Conservation (phyloP, 2,329 filamentous ascomycete genomes). For the Penicillium crustosum region DNA sequence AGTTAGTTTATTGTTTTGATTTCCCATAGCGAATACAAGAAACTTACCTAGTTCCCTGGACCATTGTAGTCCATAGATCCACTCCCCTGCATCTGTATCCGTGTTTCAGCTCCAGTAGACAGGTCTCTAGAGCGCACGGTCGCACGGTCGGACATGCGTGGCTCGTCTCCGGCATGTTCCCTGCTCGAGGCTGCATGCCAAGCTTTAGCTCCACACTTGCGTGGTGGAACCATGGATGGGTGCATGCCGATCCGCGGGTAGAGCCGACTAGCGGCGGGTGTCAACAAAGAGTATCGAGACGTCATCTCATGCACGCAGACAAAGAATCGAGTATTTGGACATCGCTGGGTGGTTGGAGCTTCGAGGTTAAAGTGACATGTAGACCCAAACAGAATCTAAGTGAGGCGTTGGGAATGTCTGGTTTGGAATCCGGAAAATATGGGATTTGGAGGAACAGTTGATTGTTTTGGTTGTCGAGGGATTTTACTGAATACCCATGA, state of each 20-base stretch:
- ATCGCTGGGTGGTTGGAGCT: background rate
- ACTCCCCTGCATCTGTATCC: background rate
- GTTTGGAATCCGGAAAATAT: no score
- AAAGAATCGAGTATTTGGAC: background rate
- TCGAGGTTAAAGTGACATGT: background rate
- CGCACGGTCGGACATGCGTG: background rate
- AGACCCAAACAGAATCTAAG: no score
- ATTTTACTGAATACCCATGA: background rate
- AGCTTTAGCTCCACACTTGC: background rate
- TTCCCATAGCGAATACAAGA: slow-evolving; percentile 10
- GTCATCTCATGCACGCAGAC: slow-evolving; percentile 4
- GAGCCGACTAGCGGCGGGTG: background rate
- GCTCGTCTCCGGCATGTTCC: background rate
- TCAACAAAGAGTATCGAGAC: slow-evolving; percentile 9
- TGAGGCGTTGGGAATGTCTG: background rate
- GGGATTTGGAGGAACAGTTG: background rate
- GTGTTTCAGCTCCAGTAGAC: background rate
- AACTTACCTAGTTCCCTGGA: background rate
- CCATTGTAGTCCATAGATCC: background rate
- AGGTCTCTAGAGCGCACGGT: background rate
- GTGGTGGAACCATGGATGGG: background rate
- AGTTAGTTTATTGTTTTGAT: slow-evolving; percentile 7
- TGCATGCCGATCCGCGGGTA: slow-evolving; percentile 4
- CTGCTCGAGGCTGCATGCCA: slow-evolving; percentile 1
- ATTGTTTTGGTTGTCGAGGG: background rate